phyloP scores from a whole-genome alignment of 1,284 basidiomycete genomes.

The Naganishia albida region DNA sequence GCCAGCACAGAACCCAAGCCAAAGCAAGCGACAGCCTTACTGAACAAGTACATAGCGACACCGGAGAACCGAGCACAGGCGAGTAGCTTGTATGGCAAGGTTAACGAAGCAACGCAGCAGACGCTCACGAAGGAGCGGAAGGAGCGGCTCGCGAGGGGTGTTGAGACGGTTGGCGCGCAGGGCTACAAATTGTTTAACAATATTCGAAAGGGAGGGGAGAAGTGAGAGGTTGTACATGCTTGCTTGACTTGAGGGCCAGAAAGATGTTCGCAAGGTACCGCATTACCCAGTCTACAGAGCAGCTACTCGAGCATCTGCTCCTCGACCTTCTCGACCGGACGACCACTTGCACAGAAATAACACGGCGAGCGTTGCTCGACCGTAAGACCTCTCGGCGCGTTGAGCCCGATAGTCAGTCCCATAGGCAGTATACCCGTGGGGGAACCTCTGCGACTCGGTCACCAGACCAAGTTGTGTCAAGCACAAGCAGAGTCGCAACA shows the following conservation, averaged over 20 bases:
- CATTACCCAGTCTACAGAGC: no score
- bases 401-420: no score
- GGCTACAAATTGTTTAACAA: slow-evolving; percentile 22
- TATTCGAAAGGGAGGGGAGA: slow-evolving; percentile 4
- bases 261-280: no score
- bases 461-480: no score
- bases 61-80: slow-evolving; percentile 21
- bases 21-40: slow-evolving; percentile 11
- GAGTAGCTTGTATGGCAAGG: slow-evolving; percentile 14
- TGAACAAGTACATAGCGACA: slow-evolving; percentile 16
- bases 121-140: slow-evolving; percentile 14
- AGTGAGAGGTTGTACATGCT: background rate
- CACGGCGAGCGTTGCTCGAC: no score
- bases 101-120: slow-evolving; percentile 11
- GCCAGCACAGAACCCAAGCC: slow-evolving; percentile 11
- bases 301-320: background rate
- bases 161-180: slow-evolving; percentile 12
- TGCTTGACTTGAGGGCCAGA: background rate
- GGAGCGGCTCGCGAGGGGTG: slow-evolving; percentile 8
- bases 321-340: background rate
- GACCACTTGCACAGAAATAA: background rate
- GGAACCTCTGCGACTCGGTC: no score
- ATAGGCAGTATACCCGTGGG: no score
- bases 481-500: no score
- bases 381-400: no score